A percentile compares a stretch with the other conserved stretches of the same genome.
phyloP scores from a whole-genome alignment of 768 basidiomycete genomes.

The Phaeolepiota aurea region DNA sequence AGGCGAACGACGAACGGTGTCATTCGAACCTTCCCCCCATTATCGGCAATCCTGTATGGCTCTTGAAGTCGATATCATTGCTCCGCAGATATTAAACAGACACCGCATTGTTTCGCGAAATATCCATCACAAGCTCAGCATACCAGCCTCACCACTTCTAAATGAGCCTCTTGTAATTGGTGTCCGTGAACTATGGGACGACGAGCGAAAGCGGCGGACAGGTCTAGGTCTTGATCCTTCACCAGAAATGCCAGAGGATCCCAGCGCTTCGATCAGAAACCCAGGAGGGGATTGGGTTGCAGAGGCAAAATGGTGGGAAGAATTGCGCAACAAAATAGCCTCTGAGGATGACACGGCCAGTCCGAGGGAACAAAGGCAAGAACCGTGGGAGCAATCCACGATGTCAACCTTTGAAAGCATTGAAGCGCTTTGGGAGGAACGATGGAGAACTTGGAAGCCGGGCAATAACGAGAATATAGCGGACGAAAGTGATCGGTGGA shows the following conservation, averaged over 20 bases:
- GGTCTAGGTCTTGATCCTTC: conserved; percentile 64
- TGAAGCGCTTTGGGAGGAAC: conserved; percentile 75
- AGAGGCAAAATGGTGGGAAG: conserved; percentile 71
- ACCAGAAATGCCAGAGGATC: conserved; percentile 64
- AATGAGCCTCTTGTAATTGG: conserved; percentile 75
- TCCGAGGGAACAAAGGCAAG: conserved; percentile 7
- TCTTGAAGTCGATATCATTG: conserved; percentile 79
- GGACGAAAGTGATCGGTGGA: conserved; percentile 1
- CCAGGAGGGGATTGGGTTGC: conserved; percentile 58
- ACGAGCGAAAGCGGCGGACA: conserved; percentile 73
- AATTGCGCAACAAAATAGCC: conserved; percentile 55
- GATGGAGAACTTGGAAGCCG: conserved; percentile 53
- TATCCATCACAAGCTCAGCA: conserved; percentile 58
- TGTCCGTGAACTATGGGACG: conserved; percentile 94
- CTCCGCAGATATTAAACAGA: conserved; percentile 86
- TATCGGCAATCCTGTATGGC: conserved; percentile 56
- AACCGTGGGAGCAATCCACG: conserved; percentile 63
- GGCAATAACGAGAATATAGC: conserved; percentile 8
- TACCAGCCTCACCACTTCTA: conserved; percentile 44
- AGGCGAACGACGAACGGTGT: no score
- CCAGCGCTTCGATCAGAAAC: conserved; percentile 53
- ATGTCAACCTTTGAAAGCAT: conserved; percentile 89
- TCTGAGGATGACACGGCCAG: conserved; percentile 21
- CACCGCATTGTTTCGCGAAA: conserved; percentile 52
- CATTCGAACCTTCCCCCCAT: conserved; percentile 46